Base-by-base conservation (phyloP, 2,329 filamentous ascomycete species). In the Fusarium irregulare region DNA sequence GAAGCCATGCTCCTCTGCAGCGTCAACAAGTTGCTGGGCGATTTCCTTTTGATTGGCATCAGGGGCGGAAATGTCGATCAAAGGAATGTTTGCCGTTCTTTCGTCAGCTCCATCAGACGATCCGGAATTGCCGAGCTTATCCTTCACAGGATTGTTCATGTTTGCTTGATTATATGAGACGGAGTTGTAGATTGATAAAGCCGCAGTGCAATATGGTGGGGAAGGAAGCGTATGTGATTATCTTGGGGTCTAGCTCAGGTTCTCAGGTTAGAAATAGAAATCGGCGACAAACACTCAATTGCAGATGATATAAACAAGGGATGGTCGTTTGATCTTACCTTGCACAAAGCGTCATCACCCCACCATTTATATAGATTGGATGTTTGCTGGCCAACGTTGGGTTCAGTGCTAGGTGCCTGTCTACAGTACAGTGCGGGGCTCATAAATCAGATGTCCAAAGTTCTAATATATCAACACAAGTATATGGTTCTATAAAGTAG, bases 1-100 rank as follows among this genome's bases (percentile, higher is more conserved):
- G 80, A 98, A 98, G 66, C 95, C 95, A 80, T 94, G 91, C 56
- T 91, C 89, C 40, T 89, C 88, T 4, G 94, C 94, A 2, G 95
- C 95, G 65, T 92, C 87, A 44, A 98, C 89, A 44, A 98, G 86
- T 68, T 89, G 86, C 58, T 88, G 88, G 54, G 92, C 91, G 21
- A 89, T 81, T 47, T 83, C 79, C n/a, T 78, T 77, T 62, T 86
- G 82, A 69, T 91, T 83, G 7, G 86, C 83, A 20, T 67, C 57
- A 9, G 64, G 46, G 12, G 59, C 61, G 47, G 86, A 84, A 6
- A 97, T 90, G 78, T 98, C 92, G 73, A 98, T 93, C 55, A 98
- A 83, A 23, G 95, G 94, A 41, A 98, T 94, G 4, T 81, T 78
- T 23, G 85, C 83, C 7, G 75, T 64, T 28, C 60, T 44, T 13